A percentile compares a stretch with the other conserved stretches of the same genome.
phyloP scores from a whole-genome alignment of 1,284 basidiomycete genomes.

The Porogramme epimiltina region DNA sequence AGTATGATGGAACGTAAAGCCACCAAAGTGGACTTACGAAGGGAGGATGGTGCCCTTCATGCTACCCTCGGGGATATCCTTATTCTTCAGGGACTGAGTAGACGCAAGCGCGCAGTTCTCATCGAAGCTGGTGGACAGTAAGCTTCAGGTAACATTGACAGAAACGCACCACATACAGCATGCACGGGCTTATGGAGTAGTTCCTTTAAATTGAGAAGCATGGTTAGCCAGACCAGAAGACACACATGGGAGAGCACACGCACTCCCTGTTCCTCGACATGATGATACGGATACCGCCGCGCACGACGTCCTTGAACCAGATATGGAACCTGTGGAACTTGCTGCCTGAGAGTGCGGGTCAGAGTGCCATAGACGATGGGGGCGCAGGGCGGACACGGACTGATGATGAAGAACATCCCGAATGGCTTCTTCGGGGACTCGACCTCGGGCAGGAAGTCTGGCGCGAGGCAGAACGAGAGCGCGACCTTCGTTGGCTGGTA shows the following conservation, averaged over 20 bases:
- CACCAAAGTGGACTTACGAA: conserved; percentile 47
- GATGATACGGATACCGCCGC: conserved; percentile 97
- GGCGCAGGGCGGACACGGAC: too few species aligned
- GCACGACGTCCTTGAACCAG: conserved; percentile 96
- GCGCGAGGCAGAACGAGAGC: conserved; percentile 93
- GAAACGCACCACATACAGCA: conserved; percentile 67
- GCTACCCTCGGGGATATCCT: conserved; percentile 97
- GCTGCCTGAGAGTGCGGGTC: conserved; percentile 47
- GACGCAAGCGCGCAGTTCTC: conserved; percentile 98
- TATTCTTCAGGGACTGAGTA: conserved; percentile 99
- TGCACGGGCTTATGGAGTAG: conserved; percentile 96
- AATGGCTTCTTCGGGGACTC: conserved; percentile 94
- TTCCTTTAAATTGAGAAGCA: conserved; percentile 61
- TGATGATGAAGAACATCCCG: conserved; percentile 95
- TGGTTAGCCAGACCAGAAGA: not conserved
- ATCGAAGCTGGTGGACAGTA: conserved; percentile 65
- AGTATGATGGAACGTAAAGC: not conserved
- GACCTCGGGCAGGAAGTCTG: conserved; percentile 90
- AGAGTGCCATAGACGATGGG: too few species aligned
- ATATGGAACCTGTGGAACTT: conserved; percentile 99
- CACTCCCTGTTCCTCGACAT: conserved; percentile 94
- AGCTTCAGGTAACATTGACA: not conserved
- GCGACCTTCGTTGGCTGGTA: conserved; percentile 99
- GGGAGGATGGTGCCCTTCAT: conserved; percentile 98
- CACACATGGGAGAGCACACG: conserved; percentile 26